Conservation (phyloP, 2,329 filamentous ascomycete species). For the Aspergillus sp. region DNA sequence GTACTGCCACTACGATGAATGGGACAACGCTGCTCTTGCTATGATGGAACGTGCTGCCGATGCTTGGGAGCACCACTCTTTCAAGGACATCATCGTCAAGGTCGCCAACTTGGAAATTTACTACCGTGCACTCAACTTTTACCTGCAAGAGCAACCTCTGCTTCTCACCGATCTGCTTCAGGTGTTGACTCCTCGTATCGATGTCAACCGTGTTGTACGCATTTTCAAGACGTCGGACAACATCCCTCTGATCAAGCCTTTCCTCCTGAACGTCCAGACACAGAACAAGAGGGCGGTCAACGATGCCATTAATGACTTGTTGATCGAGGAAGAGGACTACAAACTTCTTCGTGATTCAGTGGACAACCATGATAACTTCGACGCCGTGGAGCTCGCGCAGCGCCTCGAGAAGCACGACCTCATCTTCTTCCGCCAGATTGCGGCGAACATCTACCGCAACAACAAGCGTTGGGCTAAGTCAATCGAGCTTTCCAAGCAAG, state of each 20-base stretch:
- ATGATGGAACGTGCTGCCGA: conserved; percentile 98
- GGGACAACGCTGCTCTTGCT: conserved; percentile 91
- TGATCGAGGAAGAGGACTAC: conserved; percentile 99
- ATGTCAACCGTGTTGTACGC: conserved; percentile 97
- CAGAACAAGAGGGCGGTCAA: conserved; percentile 99
- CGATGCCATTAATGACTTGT: conserved; percentile 92
- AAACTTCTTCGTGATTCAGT: conserved; percentile 97
- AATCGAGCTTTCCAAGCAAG: conserved; percentile 94
- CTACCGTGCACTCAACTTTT: conserved; percentile 95
- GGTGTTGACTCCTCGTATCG: conserved; percentile 85
- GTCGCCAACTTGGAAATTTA: conserved; percentile 98
- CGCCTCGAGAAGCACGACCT: conserved; percentile 96
- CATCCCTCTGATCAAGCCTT: conserved; percentile 96
- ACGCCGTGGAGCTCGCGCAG: conserved; percentile 86
- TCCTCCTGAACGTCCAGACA: conserved; percentile 90
- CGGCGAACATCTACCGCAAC: conserved; percentile 97
- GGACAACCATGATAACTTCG: conserved; percentile 99
- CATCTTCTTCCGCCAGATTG: conserved; percentile 99
- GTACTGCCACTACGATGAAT: conserved; percentile 98
- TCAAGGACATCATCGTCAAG: conserved; percentile 98
- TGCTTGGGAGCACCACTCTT: conserved; percentile 98
- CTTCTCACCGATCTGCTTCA: conserved; percentile 94
- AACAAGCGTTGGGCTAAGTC: conserved; percentile 99
- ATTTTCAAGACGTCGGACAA: conserved; percentile 99
- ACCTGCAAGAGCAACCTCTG: conserved; percentile 94